These are phyloP conservation scores for Protomyces lactucae-debilis DNA, from an alignment of 1,139 yeast genomes.

Conservation along the genomic window DNA sequence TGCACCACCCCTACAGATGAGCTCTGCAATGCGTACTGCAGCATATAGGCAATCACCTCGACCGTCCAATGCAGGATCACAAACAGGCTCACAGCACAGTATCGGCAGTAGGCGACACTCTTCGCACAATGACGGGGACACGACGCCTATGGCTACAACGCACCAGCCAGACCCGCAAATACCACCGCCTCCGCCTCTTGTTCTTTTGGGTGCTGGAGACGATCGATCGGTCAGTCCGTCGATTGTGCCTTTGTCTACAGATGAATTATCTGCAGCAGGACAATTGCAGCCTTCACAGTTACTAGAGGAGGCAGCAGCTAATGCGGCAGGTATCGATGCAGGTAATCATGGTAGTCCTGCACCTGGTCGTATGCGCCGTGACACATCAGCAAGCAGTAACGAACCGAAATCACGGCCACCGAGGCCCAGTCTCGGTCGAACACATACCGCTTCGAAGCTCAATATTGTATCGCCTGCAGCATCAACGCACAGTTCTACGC, in stretches of 20 bases:
- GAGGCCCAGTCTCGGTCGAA: slow-evolving; percentile 2
- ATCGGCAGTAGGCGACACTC: background rate
- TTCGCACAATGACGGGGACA: background rate
- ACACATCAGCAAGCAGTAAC: background rate
- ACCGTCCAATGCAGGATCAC: background rate
- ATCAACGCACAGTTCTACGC: slow-evolving; percentile 5
- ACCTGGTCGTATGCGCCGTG: background rate
- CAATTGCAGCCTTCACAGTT: background rate
- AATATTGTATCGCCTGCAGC: slow-evolving; percentile 17
- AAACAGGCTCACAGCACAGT: background rate
- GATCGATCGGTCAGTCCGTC: slow-evolving; percentile 15
- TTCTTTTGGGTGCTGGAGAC: slow-evolving; percentile 1
- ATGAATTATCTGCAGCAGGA: slow-evolving; percentile 7
- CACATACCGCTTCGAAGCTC: slow-evolving; percentile 11
- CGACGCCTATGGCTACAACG: background rate
- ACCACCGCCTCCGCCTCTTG: background rate
- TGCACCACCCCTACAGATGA: slow-evolving; percentile 3
- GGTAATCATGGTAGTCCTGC: background rate
- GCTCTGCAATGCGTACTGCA: background rate
- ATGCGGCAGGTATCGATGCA: background rate
- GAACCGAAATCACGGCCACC: background rate
- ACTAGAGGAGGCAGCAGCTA: background rate
- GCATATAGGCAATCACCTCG: background rate
- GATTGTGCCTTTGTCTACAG: slow-evolving; percentile 5
- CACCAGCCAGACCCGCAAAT: background rate